Base-by-base conservation (phyloP, 768 basidiomycete genomes). In the Boletus pseudopeckii region DNA sequence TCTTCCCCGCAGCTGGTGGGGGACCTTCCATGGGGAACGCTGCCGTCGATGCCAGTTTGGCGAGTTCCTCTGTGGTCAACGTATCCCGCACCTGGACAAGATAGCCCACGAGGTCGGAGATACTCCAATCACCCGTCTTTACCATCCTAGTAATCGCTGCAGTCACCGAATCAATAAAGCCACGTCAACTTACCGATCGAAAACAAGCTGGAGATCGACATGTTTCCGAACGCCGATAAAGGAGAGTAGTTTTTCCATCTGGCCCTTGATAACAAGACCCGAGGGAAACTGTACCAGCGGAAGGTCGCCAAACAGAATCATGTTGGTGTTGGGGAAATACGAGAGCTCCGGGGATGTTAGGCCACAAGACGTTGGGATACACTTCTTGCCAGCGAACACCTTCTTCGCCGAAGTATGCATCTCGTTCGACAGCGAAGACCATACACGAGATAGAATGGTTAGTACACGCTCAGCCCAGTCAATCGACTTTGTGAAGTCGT, bases 121-220 rank as follows among this genome's bases (percentile, higher is more conserved):
- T 84, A 2, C 86, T 89, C 94, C 93, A 95, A 58, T 90, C 86
- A 28, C 92, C 92, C 43, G 89, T 90, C 68, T 87, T 89, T 59
- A 92, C 82, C 88, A 92, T 90, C 67, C 90, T 92, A 56, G 5
- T 5, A 45, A 32, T 10, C 2, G 15, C 4, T 39, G 52, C 34
- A 58, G 33, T 32, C 20, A 32, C 20, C 36, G 28, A 39, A 39
- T 48, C 32, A 58, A 45, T 18, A 9, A 45, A 40, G 17, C 42
- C 39, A 30, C n/a, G 10, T 39, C 10, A 2, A 59, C 75, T 45
- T 49, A 90, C 86, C 94, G 79, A 50, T 88, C 82, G 65, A 99
- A 99, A n/a, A 99, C 80, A 3, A 97, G 75, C 67, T 98, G 94
- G 2, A 98, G 76, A 55, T 98, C 90, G 7, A 98, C 92, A 58